Evolutionary conservation across 2,329 filamentous ascomycete genomes (phyloP).

Genomic region (Aulographum hederae): DNA sequence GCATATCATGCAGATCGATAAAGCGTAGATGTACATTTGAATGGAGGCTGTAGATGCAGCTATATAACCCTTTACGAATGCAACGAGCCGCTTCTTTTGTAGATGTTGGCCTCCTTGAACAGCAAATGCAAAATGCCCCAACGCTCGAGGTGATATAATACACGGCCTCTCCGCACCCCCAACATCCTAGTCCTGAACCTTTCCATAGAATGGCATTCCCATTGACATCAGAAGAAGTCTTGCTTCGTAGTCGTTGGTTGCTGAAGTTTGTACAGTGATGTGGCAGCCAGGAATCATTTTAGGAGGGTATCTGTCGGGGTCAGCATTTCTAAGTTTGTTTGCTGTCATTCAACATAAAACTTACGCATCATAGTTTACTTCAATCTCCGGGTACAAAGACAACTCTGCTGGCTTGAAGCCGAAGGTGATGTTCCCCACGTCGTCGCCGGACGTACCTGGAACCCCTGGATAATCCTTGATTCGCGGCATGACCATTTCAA

Average conservation of each 20-base stretch:
- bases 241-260: slow-evolving; percentile 70
- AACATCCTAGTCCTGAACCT: slow-evolving; percentile 24
- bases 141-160: too few species aligned
- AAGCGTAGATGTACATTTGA: too few species aligned
- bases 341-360: slow-evolving; percentile 45
- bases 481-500: slow-evolving; percentile 78
- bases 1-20: too few species aligned
- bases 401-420: slow-evolving; percentile 62
- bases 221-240: slow-evolving; percentile 54
- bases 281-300: slow-evolving; percentile 75
- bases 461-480: slow-evolving; percentile 92
- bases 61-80: too few species aligned
- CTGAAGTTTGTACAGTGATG: slow-evolving; percentile 68
- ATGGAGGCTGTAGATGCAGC: too few species aligned
- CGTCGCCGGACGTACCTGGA: slow-evolving; percentile 63
- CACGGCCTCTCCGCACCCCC: too few species aligned
- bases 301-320: slow-evolving; percentile 35
- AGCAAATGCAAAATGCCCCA: too few species aligned
- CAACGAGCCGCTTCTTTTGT: too few species aligned
- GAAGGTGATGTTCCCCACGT: slow-evolving; percentile 70
- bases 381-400: slow-evolving; percentile 79
- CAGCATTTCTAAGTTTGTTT: too few species aligned
- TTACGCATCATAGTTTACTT: slow-evolving; percentile 83
- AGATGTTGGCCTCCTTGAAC: too few species aligned
- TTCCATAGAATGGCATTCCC: slow-evolving; percentile 69